Evolutionary conservation across 2,329 filamentous ascomycete genomes (phyloP).

Genomic region (Sphaerulina musiva): DNA sequence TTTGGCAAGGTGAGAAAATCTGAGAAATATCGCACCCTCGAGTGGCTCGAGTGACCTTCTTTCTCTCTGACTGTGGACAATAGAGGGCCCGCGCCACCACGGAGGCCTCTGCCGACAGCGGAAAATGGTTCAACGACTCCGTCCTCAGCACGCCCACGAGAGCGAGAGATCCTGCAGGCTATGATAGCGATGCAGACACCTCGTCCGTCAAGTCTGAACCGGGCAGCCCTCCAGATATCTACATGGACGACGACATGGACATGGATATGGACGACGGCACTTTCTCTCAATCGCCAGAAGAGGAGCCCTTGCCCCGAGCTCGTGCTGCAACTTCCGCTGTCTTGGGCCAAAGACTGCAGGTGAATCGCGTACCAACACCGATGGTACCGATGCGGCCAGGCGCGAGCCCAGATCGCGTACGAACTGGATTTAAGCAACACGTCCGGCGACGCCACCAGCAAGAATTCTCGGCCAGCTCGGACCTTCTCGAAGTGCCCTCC

Average conservation of each 20-base stretch:
- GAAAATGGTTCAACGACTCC: slow-evolving; percentile 24
- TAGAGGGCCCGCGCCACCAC: slow-evolving; percentile 21
- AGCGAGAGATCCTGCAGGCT: slow-evolving; percentile 21
- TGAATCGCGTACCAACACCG: slow-evolving; percentile 25
- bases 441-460: slow-evolving; percentile 31
- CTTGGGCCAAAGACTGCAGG: slow-evolving; percentile 22
- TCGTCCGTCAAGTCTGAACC: slow-evolving; percentile 31
- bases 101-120: slow-evolving; percentile 14
- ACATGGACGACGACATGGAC: slow-evolving; percentile 24
- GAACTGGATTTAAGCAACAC: slow-evolving; percentile 22
- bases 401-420: slow-evolving; percentile 19
- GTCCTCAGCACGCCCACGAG: slow-evolving; percentile 27
- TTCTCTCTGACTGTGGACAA: slow-evolving; percentile 4
- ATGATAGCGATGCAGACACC: slow-evolving; percentile 30
- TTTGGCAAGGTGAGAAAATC: slow-evolving; percentile 17
- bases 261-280: slow-evolving; percentile 22
- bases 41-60: background rate
- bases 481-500: slow-evolving; percentile 31
- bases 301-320: slow-evolving; percentile 8
- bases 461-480: slow-evolving; percentile 25
- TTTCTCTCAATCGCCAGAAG: slow-evolving; percentile 23
- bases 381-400: slow-evolving; percentile 21
- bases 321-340: slow-evolving; percentile 8
- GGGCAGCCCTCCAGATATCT: slow-evolving; percentile 28
- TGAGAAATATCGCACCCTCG: background rate